phyloP scores from a whole-genome alignment of 495 filamentous ascomycete genomes.

The Extremus antarcticus region DNA sequence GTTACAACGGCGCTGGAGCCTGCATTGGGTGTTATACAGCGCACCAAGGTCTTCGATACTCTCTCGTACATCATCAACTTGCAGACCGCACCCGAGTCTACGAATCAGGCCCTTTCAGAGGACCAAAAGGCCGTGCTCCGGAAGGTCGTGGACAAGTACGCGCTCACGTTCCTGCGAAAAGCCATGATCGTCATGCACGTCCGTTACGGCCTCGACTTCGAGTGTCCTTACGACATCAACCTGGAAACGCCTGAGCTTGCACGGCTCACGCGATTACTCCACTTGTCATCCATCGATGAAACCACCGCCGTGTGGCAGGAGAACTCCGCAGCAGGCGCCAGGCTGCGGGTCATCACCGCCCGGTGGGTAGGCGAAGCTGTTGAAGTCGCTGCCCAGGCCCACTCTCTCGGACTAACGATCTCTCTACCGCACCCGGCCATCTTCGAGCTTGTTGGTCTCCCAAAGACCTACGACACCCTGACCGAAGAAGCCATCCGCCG shows the following conservation, averaged over 20 bases:
- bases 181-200: conserved; percentile 71
- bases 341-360: conserved; percentile 45
- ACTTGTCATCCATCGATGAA: conserved; percentile 68
- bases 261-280: conserved; percentile 61
- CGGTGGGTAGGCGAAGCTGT: conserved; percentile 68
- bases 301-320: conserved; percentile 46
- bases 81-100: neutral
- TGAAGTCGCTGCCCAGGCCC: conserved; percentile 19
- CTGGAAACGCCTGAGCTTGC: conserved; percentile 67
- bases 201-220: conserved; percentile 79
- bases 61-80: too few species aligned
- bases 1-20: neutral
- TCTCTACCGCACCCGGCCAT: conserved; percentile 73
- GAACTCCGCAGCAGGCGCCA: conserved; percentile 14
- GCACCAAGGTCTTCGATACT: neutral
- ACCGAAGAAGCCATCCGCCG: conserved; percentile 82
- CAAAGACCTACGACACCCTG: conserved; percentile 81
- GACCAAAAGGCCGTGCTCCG: conserved; percentile 35
- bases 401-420: conserved; percentile 22
- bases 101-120: neutral
- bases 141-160: conserved; percentile 61
- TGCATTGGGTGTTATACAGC: too few species aligned
- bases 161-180: conserved; percentile 84
- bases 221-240: conserved; percentile 52
- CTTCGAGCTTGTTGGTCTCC: conserved; percentile 85